Percentiles rank a stretch among this genome's conserved stretches.
phyloP scores from a whole-genome alignment of 352 stramenopile species.

The Pythium folliculosum region DNA sequence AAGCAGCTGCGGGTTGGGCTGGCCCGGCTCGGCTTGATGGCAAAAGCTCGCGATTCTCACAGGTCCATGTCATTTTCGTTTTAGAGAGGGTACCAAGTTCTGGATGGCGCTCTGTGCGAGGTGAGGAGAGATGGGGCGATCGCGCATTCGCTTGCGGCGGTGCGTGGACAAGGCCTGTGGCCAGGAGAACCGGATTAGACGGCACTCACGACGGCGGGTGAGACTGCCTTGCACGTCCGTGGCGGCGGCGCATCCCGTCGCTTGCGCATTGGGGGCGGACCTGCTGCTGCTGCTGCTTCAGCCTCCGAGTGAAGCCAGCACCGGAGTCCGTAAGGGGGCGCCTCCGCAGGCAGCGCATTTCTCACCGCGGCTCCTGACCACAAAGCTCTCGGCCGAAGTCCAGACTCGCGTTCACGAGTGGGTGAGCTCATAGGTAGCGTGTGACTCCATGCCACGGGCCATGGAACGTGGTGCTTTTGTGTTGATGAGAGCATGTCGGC shows the following conservation, averaged over 20 bases:
- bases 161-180: background rate
- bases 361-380: background rate
- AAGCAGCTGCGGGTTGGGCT: conserved; percentile 10
- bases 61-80: background rate
- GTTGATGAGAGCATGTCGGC: no score
- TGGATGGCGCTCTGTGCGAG: conserved; percentile 1
- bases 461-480: no score
- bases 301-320: no score
- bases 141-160: conserved; percentile 11
- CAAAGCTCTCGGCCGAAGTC: background rate
- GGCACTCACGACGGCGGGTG: background rate
- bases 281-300: background rate
- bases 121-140: conserved; percentile 9
- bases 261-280: background rate
- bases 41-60: background rate
- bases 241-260: conserved; percentile 1
- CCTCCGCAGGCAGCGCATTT: background rate
- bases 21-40: background rate
- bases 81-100: conserved; percentile 25
- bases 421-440: no score
- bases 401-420: no score
- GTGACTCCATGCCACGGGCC: no score
- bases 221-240: no score
- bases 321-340: no score
- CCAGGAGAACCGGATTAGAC: conserved; percentile 5